Base-by-base conservation (phyloP, 148 eudicot genomes). In the Camellia sinensis region DNA sequence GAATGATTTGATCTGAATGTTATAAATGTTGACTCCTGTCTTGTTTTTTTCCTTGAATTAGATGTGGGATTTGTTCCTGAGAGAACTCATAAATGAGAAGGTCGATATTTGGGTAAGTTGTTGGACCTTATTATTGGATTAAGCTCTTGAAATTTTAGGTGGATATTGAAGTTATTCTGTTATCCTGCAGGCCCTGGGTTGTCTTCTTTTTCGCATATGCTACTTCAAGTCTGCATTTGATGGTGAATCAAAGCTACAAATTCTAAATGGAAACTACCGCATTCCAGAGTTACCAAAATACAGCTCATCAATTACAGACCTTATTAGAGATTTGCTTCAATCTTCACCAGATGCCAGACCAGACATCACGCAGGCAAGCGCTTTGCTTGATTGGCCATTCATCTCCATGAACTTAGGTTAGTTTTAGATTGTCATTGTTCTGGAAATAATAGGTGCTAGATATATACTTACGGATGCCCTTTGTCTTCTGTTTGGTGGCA, bases 361-460 rank as follows among this genome's bases (percentile, higher is more conserved):
- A 83, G 99, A 97, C 80, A 92, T 97, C 89, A 94, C 98, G 83
- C 99, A 97, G 96, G 99, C 97, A 94, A 97, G 94, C 87, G 79
- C 89, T 90, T 87, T 88, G 90, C 97, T 93, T 89, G 90, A 90
- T 92, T 83, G 89, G 92, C 86, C 88, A 89, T 89, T 89, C 90
- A 90, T 89, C 91, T 88, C 84, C 88, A 89, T 90, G 88, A 92
- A 89, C 76, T 87, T 89, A 88, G 91, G 94, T 88, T 90, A 89
- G 92, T 91, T 84, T 83, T 91, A 87, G 92, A 86, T 79, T 70
- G 67, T 81, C 56, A 78, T 82, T 75, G 69, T 71, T 78, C 62
- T 87, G 80, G 79, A 66, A 78, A 78, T 83, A 80, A 52, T 87
- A 81, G 87, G 85, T 87, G 76, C 82, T 74, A 19, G 74, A n/a